Evolutionary conservation across 495 filamentous ascomycete species (phyloP).

Genomic region (Hypoxylon cercidicola): DNA sequence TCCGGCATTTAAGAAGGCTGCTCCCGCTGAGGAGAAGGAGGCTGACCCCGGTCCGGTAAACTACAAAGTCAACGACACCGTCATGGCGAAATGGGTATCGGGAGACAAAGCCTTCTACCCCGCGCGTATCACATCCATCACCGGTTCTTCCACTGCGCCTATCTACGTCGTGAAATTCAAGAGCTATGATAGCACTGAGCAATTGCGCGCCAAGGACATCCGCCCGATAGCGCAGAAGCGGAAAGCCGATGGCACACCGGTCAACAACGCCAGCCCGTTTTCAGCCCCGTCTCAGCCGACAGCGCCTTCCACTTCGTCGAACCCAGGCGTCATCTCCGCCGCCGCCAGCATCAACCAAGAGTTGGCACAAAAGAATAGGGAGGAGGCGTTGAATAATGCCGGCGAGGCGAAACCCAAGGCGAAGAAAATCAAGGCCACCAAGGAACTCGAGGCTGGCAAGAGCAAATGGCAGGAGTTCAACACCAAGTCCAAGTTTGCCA

Average conservation of each 20-base stretch:
- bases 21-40: slow-evolving; percentile 56
- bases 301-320: slow-evolving; percentile 46
- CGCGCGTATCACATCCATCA: slow-evolving; percentile 91
- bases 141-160: slow-evolving; percentile 85
- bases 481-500: slow-evolving; percentile 79
- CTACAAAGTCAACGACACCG: slow-evolving; percentile 88
- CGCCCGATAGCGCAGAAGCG: slow-evolving; percentile 85
- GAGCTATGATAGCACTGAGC: slow-evolving; percentile 87
- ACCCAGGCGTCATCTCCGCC: slow-evolving; percentile 81
- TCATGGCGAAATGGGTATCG: slow-evolving; percentile 89
- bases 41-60: slow-evolving; percentile 56
- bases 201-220: slow-evolving; percentile 84
- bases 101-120: slow-evolving; percentile 93
- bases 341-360: slow-evolving; percentile 86
- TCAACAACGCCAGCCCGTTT: slow-evolving; percentile 55
- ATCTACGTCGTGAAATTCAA: slow-evolving; percentile 96
- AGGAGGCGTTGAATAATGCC: slow-evolving; percentile 45
- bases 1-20: slow-evolving; percentile 70
- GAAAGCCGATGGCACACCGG: slow-evolving; percentile 85
- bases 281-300: slow-evolving; percentile 55
- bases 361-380: slow-evolving; percentile 72
- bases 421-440: slow-evolving; percentile 88
- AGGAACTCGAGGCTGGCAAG: slow-evolving; percentile 89
- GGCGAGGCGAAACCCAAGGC: slow-evolving; percentile 55
- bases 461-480: slow-evolving; percentile 95